A percentile compares a stretch with the other conserved stretches of the same genome.
These are phyloP conservation scores for Rugosomyces carneus DNA, from an alignment of 1,284 basidiomycete genomes.

Conservation along the genomic window DNA sequence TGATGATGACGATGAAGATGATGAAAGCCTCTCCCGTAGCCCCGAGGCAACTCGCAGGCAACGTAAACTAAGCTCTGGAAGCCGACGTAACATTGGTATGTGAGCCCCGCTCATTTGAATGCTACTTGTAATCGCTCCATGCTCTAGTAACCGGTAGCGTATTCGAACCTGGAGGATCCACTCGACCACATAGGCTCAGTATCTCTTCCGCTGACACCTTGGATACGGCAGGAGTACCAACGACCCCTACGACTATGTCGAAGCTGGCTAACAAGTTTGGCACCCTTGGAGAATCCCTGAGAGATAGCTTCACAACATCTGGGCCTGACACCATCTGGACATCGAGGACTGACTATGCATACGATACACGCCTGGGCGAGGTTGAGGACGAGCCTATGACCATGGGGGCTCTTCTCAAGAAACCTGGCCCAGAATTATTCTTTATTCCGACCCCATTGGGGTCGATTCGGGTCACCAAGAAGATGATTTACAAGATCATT, in stretches of 20 bases:
- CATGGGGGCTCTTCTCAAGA: slow-evolving; percentile 24
- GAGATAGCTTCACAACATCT: slow-evolving; percentile 37
- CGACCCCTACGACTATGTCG: slow-evolving; percentile 35
- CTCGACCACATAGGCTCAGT: slow-evolving; percentile 38
- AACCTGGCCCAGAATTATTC: slow-evolving; percentile 18
- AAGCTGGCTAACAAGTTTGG: slow-evolving; percentile 45
- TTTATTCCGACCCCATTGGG: slow-evolving; percentile 32
- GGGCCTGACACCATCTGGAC: slow-evolving; percentile 68
- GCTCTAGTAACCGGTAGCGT: slow-evolving; percentile 2
- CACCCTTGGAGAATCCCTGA: slow-evolving; percentile 26
- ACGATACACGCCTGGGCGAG: slow-evolving; percentile 78
- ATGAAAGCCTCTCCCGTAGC: slow-evolving; percentile 34
- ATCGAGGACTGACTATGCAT: slow-evolving; percentile 78
- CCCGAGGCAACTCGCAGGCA: slow-evolving; percentile 19
- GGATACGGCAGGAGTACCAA: slow-evolving; percentile 28
- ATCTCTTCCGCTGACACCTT: slow-evolving; percentile 50
- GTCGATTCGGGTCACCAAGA: slow-evolving; percentile 55
- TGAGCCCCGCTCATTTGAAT: neutral
- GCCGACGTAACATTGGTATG: slow-evolving; percentile 11
- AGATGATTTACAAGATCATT: slow-evolving; percentile 52
- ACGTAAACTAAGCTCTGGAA: slow-evolving; percentile 16
- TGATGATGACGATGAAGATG: slow-evolving; percentile 67
- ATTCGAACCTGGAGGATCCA: slow-evolving; percentile 15
- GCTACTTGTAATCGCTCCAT: neutral
- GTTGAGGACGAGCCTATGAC: slow-evolving; percentile 34